These are phyloP conservation scores for Rickenella mellea DNA, from an alignment of 768 basidiomycete genomes.

Conservation along the genomic window DNA sequence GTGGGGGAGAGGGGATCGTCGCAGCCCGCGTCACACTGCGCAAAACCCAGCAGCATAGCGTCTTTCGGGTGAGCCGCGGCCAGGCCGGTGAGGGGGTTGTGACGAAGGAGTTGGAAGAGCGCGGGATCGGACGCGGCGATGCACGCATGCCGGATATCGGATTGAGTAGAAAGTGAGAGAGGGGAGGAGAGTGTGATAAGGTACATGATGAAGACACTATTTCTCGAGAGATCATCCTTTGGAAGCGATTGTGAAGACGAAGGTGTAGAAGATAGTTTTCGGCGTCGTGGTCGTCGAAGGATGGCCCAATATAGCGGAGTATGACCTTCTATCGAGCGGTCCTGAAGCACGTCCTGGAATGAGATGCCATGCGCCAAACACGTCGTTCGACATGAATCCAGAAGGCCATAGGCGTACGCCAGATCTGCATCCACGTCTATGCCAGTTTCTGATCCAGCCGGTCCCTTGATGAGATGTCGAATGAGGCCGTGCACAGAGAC, in stretches of 20 bases:
- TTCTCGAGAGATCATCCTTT: neutral
- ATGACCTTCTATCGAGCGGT: conserved; percentile 52
- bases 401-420: too few relatives aligned
- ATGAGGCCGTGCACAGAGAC: too few relatives aligned
- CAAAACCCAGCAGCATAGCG: conserved; percentile 32
- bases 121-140: conserved; percentile 50
- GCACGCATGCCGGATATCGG: conserved; percentile 61
- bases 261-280: conserved; percentile 1
- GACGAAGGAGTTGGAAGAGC: conserved; percentile 50
- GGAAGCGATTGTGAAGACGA: neutral
- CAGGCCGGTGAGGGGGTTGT: conserved; percentile 39
- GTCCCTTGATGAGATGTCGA: too few relatives aligned
- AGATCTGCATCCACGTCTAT: conserved; percentile 46
- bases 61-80: too few relatives aligned
- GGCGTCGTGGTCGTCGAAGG: conserved; percentile 37
- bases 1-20: conserved; percentile 24
- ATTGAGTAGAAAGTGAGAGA: conserved; percentile 30
- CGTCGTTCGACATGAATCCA: conserved; percentile 55
- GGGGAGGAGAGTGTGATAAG: conserved; percentile 46
- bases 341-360: conserved; percentile 48
- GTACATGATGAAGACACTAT: conserved; percentile 35
- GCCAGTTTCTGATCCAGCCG: too few relatives aligned
- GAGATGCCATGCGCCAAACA: conserved; percentile 41
- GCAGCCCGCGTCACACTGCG: conserved; percentile 47
- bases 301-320: conserved; percentile 70